Evolutionary conservation across 2,329 filamentous ascomycete genomes (phyloP).

Genomic region (Neofusicoccum sp.): DNA sequence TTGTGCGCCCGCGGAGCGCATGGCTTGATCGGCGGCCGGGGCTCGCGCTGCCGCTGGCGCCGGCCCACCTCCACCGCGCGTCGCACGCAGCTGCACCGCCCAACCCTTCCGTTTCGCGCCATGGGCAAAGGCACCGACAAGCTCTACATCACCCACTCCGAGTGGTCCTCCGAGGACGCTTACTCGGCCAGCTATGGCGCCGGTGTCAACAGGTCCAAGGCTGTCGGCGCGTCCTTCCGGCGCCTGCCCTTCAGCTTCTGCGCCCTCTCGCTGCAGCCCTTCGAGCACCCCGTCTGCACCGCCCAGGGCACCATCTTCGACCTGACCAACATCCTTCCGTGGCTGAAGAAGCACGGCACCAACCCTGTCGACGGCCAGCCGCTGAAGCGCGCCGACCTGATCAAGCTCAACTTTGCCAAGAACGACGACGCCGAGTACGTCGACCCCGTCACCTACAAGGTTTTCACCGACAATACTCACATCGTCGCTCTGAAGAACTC

Average conservation of each 20-base stretch:
- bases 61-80: not conserved
- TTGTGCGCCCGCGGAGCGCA: not conserved
- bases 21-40: conserved; percentile 1
- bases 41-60: not conserved
- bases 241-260: conserved; percentile 97
- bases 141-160: conserved; percentile 82
- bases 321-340: conserved; percentile 87
- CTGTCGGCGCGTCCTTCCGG: conserved; percentile 67
- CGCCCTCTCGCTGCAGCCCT: conserved; percentile 91
- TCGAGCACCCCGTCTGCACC: conserved; percentile 92
- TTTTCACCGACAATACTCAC: conserved; percentile 97
- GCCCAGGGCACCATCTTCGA: conserved; percentile 86
- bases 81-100: not conserved
- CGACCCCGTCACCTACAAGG: conserved; percentile 95
- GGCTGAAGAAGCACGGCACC: conserved; percentile 90
- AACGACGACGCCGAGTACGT: conserved; percentile 91
- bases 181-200: conserved; percentile 78
- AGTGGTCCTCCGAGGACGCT: conserved; percentile 90
- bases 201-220: conserved; percentile 56
- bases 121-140: conserved; percentile 45
- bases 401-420: conserved; percentile 87
- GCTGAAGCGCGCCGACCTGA: conserved; percentile 76
- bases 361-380: conserved; percentile 85
- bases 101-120: not conserved
- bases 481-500: conserved; percentile 83